Evolutionary conservation across 1,139 yeast genomes (phyloP).

Genomic region (Tardiomyces digboiensis): DNA sequence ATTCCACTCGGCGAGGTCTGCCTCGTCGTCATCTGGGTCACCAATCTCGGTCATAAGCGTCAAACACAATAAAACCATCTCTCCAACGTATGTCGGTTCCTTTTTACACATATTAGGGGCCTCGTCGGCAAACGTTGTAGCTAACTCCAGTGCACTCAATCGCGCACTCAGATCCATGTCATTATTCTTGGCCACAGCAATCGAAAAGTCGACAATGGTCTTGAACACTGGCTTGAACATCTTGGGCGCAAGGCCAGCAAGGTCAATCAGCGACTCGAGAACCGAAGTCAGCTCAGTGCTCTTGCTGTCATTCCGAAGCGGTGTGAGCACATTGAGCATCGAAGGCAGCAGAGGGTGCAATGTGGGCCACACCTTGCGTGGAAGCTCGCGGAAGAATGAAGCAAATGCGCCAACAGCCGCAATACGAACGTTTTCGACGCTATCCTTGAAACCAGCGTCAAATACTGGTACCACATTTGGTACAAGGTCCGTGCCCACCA

Average conservation of each 20-base stretch:
- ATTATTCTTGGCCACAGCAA: slow-evolving; percentile 70
- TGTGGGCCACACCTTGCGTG: slow-evolving; percentile 66
- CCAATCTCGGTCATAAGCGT: slow-evolving; percentile 92
- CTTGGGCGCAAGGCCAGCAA: slow-evolving; percentile 91
- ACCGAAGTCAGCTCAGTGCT: slow-evolving; percentile 77
- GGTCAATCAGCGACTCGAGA: slow-evolving; percentile 80
- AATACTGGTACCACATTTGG: slow-evolving; percentile 55
- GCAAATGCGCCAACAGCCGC: slow-evolving; percentile 92
- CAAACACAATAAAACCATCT: slow-evolving; percentile 65
- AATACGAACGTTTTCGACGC: slow-evolving; percentile 73
- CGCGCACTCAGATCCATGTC: slow-evolving; percentile 75
- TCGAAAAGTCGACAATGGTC: slow-evolving; percentile 74
- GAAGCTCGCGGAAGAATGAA: slow-evolving; percentile 74
- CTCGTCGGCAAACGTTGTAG: slow-evolving; percentile 85
- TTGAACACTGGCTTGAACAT: slow-evolving; percentile 88
- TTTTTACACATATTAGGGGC: slow-evolving; percentile 94
- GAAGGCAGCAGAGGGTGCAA: slow-evolving; percentile 76
- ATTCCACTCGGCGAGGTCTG: slow-evolving; percentile 75
- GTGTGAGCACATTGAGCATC: slow-evolving; percentile 77
- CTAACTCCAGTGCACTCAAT: slow-evolving; percentile 76
- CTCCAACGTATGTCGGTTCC: slow-evolving; percentile 61
- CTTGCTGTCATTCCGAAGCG: slow-evolving; percentile 68
- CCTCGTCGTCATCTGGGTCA: slow-evolving; percentile 56
- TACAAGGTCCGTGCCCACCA: slow-evolving; percentile 38
- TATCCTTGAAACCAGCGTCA: slow-evolving; percentile 70